These are phyloP conservation scores for Musa beccarii DNA, from an alignment of 176 grass and related monocot species.

Conservation along the genomic window DNA sequence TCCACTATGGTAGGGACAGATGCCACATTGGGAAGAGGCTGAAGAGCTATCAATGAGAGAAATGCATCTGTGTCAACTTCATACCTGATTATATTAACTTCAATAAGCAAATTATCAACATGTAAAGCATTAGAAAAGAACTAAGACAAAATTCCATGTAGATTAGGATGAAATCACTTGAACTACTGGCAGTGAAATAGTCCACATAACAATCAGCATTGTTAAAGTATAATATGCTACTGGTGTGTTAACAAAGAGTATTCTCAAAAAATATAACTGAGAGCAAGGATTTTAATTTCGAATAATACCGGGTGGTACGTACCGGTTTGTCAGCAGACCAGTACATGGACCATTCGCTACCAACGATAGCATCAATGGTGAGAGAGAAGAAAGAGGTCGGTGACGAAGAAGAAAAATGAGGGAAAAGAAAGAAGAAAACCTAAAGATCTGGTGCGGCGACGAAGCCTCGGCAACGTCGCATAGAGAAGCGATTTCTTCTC, in stretches of 20 bases:
- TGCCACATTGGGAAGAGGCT: constrained; percentile 61
- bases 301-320: too few species aligned
- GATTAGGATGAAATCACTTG: background rate
- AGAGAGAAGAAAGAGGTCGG: too few species aligned
- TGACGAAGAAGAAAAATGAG: too few species aligned
- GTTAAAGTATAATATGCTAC: background rate
- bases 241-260: background rate
- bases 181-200: background rate
- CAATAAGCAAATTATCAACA: constrained; percentile 1
- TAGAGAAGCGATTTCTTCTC: too few species aligned
- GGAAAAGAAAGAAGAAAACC: too few species aligned
- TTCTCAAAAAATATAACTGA: background rate
- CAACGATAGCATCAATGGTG: too few species aligned
- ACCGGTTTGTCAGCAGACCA: too few species aligned
- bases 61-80: constrained; percentile 99
- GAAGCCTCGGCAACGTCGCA: too few species aligned
- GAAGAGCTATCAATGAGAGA: constrained; percentile 80
- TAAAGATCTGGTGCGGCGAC: too few species aligned
- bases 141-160: background rate
- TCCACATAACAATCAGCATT: background rate
- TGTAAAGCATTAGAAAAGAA: background rate
- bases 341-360: too few species aligned
- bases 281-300: too few species aligned
- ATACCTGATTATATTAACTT: constrained; percentile 45
- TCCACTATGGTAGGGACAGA: constrained; percentile 80